phyloP scores from a whole-genome alignment of 345 rosid genomes.

The Mercurialis annua region DNA sequence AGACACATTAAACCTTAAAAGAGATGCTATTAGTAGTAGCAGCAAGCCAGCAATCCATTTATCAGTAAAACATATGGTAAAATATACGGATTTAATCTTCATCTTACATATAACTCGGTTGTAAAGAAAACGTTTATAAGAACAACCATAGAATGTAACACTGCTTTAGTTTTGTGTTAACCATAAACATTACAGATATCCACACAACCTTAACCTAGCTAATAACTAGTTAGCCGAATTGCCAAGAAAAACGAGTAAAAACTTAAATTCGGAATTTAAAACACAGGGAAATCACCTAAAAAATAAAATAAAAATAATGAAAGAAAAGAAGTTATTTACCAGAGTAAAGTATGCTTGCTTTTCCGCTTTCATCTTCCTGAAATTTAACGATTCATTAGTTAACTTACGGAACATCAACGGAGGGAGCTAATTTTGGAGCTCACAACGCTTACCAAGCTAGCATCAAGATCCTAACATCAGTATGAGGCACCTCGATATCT shows the following conservation, averaged over 20 bases:
- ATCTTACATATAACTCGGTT: background rate
- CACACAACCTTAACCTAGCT: background rate
- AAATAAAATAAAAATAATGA: constrained; percentile 3
- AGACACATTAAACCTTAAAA: background rate
- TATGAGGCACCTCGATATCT: constrained; percentile 78
- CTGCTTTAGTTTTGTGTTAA: background rate
- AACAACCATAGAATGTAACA: background rate
- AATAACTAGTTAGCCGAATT: background rate
- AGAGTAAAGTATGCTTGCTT: constrained; percentile 93
- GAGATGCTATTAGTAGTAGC: too few species aligned
- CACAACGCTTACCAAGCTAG: constrained; percentile 77
- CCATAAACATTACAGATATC: background rate
- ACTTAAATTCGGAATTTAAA: background rate
- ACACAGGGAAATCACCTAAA: constrained; percentile 5
- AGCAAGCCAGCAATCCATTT: too few species aligned
- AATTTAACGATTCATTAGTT: constrained; percentile 9
- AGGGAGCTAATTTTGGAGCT: constrained; percentile 3
- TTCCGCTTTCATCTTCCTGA: constrained; percentile 97
- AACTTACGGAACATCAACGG: too few species aligned
- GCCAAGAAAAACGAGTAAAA: background rate
- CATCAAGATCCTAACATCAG: constrained; percentile 94
- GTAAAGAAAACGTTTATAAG: background rate
- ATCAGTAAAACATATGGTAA: background rate
- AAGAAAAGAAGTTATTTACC: constrained; percentile 40
- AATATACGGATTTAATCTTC: background rate